phyloP scores from a whole-genome alignment of 1,284 basidiomycete genomes.

The Heterobasidion irregulare region DNA sequence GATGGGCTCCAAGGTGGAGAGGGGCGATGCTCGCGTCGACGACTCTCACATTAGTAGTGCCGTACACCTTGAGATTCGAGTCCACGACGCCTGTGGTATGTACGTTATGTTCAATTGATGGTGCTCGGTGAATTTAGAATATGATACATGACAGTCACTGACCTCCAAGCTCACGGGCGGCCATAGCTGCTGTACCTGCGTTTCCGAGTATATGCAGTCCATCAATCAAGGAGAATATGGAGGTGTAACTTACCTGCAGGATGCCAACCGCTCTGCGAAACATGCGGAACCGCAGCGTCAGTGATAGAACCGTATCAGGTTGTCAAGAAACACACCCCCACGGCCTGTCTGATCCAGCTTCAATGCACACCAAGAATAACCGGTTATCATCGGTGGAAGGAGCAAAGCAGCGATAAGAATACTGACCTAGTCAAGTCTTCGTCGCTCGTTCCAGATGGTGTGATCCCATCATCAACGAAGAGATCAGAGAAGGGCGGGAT shows the following conservation, averaged over 20 bases:
- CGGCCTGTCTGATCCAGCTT: too few relatives aligned
- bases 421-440: too few relatives aligned
- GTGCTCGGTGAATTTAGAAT: not conserved
- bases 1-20: conserved; percentile 9
- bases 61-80: conserved; percentile 34
- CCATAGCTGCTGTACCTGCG: conserved; percentile 11
- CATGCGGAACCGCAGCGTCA: too few relatives aligned
- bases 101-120: not conserved
- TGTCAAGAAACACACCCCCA: too few relatives aligned
- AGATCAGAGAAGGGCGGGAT: too few relatives aligned
- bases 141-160: not conserved
- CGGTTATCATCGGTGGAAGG: too few relatives aligned
- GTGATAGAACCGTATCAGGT: too few relatives aligned
- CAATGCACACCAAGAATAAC: too few relatives aligned
- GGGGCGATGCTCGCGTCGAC: conserved; percentile 33
- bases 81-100: conserved; percentile 21
- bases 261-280: too few relatives aligned
- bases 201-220: not conserved
- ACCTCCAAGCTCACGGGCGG: conserved; percentile 6
- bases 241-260: not conserved
- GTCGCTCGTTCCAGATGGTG: too few relatives aligned
- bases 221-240: not conserved
- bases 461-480: too few relatives aligned
- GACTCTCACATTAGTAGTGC: conserved; percentile 29
- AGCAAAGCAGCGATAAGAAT: too few relatives aligned